Percentiles rank a stretch among this genome's conserved stretches.
Conservation (phyloP, 202 grass and related monocot genomes). For the Elaeis oleifera region DNA sequence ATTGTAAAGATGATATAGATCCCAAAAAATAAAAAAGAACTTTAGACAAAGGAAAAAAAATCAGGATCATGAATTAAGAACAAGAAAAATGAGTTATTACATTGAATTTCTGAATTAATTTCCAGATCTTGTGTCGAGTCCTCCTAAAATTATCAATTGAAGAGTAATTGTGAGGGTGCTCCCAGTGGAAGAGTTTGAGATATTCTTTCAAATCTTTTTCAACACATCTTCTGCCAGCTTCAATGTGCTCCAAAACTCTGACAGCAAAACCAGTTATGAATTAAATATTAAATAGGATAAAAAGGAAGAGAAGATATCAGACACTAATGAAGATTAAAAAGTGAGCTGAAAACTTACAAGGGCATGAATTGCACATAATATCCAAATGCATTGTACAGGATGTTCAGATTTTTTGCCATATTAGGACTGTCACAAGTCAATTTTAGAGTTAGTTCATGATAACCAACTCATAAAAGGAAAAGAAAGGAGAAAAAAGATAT, state of each 20-base stretch:
- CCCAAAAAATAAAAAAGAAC: too few relatives aligned
- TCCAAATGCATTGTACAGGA: constrained; percentile 90
- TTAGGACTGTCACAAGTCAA: constrained; percentile 31
- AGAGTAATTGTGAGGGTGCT: constrained; percentile 43
- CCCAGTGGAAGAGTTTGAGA: constrained; percentile 78
- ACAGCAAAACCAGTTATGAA: constrained; percentile 10
- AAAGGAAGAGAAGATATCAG: constrained; percentile 18
- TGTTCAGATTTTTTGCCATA: constrained; percentile 40
- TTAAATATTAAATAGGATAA: constrained; percentile 24
- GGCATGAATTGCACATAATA: constrained; percentile 80
- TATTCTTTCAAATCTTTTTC: constrained; percentile 70
- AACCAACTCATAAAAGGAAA: background rate
- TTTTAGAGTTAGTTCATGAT: constrained; percentile 14
- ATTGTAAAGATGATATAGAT: too few relatives aligned
- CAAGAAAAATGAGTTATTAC: constrained; percentile 27
- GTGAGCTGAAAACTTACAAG: constrained; percentile 38
- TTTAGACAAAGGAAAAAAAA: too few relatives aligned
- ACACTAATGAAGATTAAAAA: too few relatives aligned
- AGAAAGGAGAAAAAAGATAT: too few relatives aligned
- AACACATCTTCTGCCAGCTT: constrained; percentile 40
- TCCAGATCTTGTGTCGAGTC: constrained; percentile 61
- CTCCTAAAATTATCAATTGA: constrained; percentile 79
- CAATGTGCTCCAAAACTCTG: constrained; percentile 59
- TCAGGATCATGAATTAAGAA: too few relatives aligned
- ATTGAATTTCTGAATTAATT: constrained; percentile 60